phyloP scores from a whole-genome alignment of 1,139 yeast species.

The Hyphopichia fennica region DNA sequence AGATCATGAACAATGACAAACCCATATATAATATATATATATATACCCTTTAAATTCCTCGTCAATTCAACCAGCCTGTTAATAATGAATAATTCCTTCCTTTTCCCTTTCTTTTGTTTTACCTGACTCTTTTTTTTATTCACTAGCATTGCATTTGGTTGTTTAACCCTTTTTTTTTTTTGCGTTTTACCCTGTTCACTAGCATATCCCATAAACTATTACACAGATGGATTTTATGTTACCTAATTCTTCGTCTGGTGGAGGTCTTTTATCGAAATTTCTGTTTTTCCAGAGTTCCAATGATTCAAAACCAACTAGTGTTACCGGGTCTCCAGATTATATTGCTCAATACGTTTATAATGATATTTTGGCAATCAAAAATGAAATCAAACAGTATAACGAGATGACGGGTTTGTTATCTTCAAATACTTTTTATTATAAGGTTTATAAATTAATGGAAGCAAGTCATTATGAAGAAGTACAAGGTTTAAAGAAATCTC shows the following conservation, averaged over 20 bases:
- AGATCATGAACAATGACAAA: too few relatives aligned
- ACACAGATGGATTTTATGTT: too few relatives aligned
- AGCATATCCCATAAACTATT: too few relatives aligned
- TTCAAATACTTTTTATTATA: slow-evolving; percentile 16
- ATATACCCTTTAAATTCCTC: too few relatives aligned
- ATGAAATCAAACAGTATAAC: slow-evolving; percentile 20
- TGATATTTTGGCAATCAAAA: slow-evolving; percentile 18
- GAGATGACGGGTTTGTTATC: slow-evolving; percentile 17
- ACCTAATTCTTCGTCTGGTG: background rate
- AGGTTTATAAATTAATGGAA: slow-evolving; percentile 19
- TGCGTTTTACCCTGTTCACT: too few relatives aligned
- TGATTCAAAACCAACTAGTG: slow-evolving; percentile 4
- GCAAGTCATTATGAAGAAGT: slow-evolving; percentile 15
- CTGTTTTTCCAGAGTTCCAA: background rate
- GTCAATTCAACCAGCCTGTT: too few relatives aligned
- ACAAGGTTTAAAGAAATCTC: slow-evolving; percentile 11
- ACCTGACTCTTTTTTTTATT: too few relatives aligned
- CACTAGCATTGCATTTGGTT: too few relatives aligned
- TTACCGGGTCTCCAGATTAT: slow-evolving; percentile 18
- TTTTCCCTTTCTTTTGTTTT: too few relatives aligned
- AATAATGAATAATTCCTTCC: too few relatives aligned
- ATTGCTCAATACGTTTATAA: slow-evolving; percentile 19
- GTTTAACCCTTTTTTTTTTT: too few relatives aligned
- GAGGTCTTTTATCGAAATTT: background rate
- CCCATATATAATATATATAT: too few relatives aligned